Evolutionary conservation across 805 yeast genomes (phyloP).

Genomic region (Candida awuae): DNA sequence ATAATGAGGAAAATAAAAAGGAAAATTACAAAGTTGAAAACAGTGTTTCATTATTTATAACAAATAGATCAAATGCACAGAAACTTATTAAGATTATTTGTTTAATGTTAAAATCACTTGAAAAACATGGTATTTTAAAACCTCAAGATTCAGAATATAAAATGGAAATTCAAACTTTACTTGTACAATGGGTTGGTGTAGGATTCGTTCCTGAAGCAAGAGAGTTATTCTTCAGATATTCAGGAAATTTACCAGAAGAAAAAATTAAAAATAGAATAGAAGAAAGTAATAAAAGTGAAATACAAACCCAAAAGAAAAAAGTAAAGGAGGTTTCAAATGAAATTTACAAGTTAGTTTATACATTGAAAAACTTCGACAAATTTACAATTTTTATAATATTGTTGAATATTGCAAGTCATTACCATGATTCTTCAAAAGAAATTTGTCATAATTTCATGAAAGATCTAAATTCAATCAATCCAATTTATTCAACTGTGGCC

Average conservation of each 20-base stretch:
- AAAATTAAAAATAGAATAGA: background rate
- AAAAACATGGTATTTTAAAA: slow-evolving; percentile 34
- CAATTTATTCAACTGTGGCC: slow-evolving; percentile 10
- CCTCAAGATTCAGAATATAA: slow-evolving; percentile 44
- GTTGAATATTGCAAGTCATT: slow-evolving; percentile 17
- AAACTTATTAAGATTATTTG: slow-evolving; percentile 49
- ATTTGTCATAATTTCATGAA: slow-evolving; percentile 19
- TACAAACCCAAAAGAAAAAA: background rate
- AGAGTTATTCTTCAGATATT: slow-evolving; percentile 34
- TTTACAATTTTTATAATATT: slow-evolving; percentile 14
- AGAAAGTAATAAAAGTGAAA: background rate
- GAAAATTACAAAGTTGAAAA: background rate
- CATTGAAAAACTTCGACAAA: slow-evolving; percentile 7
- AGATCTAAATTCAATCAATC: slow-evolving; percentile 18
- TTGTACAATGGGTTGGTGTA: slow-evolving; percentile 58
- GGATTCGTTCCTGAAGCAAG: slow-evolving; percentile 50
- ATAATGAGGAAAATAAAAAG: too few species aligned
- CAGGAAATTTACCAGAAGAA: background rate
- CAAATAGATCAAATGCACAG: slow-evolving; percentile 27
- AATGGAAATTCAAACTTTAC: slow-evolving; percentile 50
- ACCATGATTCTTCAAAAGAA: slow-evolving; percentile 12
- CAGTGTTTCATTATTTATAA: slow-evolving; percentile 16
- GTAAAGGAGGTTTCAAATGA: background rate
- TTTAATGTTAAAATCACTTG: slow-evolving; percentile 50
- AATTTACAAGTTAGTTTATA: slow-evolving; percentile 6